phyloP scores from a whole-genome alignment of 2,329 filamentous ascomycete species.

The Cercospora sp. region DNA sequence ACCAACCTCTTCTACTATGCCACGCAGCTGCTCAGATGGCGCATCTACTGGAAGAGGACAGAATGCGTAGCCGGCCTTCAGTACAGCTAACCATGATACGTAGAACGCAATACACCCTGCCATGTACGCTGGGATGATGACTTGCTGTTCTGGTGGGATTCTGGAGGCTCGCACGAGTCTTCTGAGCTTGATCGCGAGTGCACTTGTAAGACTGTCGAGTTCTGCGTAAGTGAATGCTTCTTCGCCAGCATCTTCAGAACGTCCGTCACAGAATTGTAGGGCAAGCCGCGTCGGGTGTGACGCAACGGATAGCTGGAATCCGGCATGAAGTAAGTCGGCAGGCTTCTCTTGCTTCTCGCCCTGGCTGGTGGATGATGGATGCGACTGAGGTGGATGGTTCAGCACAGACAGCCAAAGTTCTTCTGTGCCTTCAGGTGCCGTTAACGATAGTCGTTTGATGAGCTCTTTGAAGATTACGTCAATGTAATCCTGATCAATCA shows the following conservation, averaged over 20 bases:
- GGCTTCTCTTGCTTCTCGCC: not conserved
- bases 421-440: not conserved
- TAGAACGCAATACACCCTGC: slow-evolving; percentile 19
- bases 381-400: slow-evolving; percentile 17
- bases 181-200: slow-evolving; percentile 12
- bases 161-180: not conserved
- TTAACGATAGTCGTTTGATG: slow-evolving; percentile 10
- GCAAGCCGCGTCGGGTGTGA: slow-evolving; percentile 10
- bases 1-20: slow-evolving; percentile 22
- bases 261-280: slow-evolving; percentile 13
- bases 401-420: slow-evolving; percentile 10
- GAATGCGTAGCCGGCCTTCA: slow-evolving; percentile 22
- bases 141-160: not conserved
- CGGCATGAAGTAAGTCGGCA: slow-evolving; percentile 15
- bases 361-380: slow-evolving; percentile 6
- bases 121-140: slow-evolving; percentile 22
- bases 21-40: slow-evolving; percentile 16
- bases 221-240: slow-evolving; percentile 17
- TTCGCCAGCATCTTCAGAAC: not conserved
- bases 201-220: slow-evolving; percentile 17
- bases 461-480: slow-evolving; percentile 9
- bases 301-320: slow-evolving; percentile 15
- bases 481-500: slow-evolving; percentile 14
- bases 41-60: slow-evolving; percentile 22
- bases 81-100: slow-evolving; percentile 20